These are phyloP conservation scores for Tricholoma saponaceum DNA, from an alignment of 768 basidiomycete species.

Conservation along the genomic window DNA sequence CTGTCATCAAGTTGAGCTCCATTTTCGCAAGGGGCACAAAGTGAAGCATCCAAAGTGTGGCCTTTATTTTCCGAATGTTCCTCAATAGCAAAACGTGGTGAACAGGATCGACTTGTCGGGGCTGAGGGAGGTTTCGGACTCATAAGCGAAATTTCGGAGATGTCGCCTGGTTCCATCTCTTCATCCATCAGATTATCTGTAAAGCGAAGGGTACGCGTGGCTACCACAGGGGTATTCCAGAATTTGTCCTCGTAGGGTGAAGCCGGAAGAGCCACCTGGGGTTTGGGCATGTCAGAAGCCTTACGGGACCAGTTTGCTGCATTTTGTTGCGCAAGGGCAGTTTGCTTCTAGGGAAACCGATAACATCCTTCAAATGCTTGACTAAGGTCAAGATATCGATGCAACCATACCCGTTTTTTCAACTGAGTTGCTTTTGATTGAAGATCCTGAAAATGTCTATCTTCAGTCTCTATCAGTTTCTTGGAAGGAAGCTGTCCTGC, in stretches of 20 bases:
- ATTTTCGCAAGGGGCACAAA: neutral
- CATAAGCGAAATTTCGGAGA: slow-evolving; percentile 45
- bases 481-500: slow-evolving; percentile 27
- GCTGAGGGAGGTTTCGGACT: slow-evolving; percentile 16
- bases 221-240: slow-evolving; percentile 56
- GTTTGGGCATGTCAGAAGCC: slow-evolving; percentile 1
- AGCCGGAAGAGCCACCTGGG: slow-evolving; percentile 15
- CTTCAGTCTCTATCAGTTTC: slow-evolving; percentile 36
- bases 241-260: slow-evolving; percentile 51
- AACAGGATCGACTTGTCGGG: neutral
- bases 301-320: neutral
- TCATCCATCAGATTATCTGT: slow-evolving; percentile 63
- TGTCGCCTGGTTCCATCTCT: slow-evolving; percentile 51
- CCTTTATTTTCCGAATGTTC: neutral
- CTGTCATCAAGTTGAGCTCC: neutral
- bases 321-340: slow-evolving; percentile 20
- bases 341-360: neutral
- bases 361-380: neutral
- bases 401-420: slow-evolving; percentile 33
- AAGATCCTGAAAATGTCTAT: slow-evolving; percentile 33
- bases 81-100: neutral
- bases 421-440: slow-evolving; percentile 35
- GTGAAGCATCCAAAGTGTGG: neutral
- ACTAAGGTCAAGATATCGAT: neutral
- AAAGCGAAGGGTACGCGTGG: slow-evolving; percentile 59